Evolutionary conservation across 768 basidiomycete species (phyloP).

Genomic region (Tricholoma furcatifolium): DNA sequence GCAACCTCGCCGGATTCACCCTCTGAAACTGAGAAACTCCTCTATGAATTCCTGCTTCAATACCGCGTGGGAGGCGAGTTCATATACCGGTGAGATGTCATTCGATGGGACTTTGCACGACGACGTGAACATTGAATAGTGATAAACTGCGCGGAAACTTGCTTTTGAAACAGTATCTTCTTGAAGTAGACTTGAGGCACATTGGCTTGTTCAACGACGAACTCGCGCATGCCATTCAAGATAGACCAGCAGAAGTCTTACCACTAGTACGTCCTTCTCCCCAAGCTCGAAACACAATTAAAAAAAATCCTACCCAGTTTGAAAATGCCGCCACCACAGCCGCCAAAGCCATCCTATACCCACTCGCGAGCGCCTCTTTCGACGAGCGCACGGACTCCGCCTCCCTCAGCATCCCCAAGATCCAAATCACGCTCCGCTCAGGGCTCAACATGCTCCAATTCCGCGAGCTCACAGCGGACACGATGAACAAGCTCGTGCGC

Average conservation of each 20-base stretch:
- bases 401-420: slow-evolving; percentile 49
- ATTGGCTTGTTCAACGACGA: slow-evolving; percentile 88
- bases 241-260: slow-evolving; percentile 83
- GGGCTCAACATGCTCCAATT: slow-evolving; percentile 92
- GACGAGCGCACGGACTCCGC: slow-evolving; percentile 40
- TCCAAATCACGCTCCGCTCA: slow-evolving; percentile 89
- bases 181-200: slow-evolving; percentile 84
- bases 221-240: slow-evolving; percentile 87
- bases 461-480: slow-evolving; percentile 89
- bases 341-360: slow-evolving; percentile 81
- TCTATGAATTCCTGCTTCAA: slow-evolving; percentile 83
- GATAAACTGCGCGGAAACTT: slow-evolving; percentile 90
- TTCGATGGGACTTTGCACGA: not conserved
- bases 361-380: slow-evolving; percentile 58
- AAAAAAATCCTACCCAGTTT: slow-evolving; percentile 55
- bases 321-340: slow-evolving; percentile 88
- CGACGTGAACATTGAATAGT: slow-evolving; percentile 32
- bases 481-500: slow-evolving; percentile 94
- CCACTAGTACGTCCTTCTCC: slow-evolving; percentile 63
- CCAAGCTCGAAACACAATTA: not conserved
- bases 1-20: slow-evolving; percentile 65
- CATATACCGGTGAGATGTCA: slow-evolving; percentile 71
- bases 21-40: slow-evolving; percentile 75
- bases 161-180: slow-evolving; percentile 81
- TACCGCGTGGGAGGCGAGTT: slow-evolving; percentile 91